phyloP scores from a whole-genome alignment of 106 monocot species.

The Dendrobium officinale region DNA sequence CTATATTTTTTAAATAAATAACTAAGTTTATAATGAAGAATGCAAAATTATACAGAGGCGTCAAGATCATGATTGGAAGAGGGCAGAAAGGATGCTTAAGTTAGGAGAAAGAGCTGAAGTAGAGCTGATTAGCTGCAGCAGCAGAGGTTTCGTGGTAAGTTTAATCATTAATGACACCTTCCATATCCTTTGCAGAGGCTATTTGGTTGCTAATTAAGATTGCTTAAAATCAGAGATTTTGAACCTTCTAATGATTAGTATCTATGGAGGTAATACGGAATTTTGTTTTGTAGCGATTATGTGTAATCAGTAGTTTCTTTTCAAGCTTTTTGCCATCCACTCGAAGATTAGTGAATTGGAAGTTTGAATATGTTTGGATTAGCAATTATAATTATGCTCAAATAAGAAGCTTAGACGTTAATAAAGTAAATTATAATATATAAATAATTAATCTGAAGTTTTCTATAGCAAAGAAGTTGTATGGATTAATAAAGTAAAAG shows the following conservation, averaged over 20 bases:
- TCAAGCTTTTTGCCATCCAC: background rate
- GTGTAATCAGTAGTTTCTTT: background rate
- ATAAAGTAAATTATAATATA: background rate
- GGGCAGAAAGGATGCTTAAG: conserved; percentile 30
- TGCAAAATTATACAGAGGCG: conserved; percentile 38
- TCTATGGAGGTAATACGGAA: background rate
- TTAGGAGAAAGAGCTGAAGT: conserved; percentile 72
- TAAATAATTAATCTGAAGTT: background rate
- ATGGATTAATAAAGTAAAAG: background rate
- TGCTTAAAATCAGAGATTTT: background rate
- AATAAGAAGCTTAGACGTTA: background rate
- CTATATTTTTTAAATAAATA: background rate
- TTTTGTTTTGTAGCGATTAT: background rate
- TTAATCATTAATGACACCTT: background rate
- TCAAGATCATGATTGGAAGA: conserved; percentile 57
- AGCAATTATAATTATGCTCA: background rate
- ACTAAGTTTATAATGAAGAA: conserved; percentile 15
- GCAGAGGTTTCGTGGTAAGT: conserved; percentile 87
- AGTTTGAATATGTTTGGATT: background rate
- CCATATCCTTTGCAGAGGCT: background rate
- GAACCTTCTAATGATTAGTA: background rate
- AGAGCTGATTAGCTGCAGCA: conserved; percentile 81
- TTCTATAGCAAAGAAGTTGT: background rate
- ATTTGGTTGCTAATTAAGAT: background rate
- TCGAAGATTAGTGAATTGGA: background rate